Base-by-base conservation (phyloP, 352 stramenopile species). In the Globisporangium paddicum region DNA sequence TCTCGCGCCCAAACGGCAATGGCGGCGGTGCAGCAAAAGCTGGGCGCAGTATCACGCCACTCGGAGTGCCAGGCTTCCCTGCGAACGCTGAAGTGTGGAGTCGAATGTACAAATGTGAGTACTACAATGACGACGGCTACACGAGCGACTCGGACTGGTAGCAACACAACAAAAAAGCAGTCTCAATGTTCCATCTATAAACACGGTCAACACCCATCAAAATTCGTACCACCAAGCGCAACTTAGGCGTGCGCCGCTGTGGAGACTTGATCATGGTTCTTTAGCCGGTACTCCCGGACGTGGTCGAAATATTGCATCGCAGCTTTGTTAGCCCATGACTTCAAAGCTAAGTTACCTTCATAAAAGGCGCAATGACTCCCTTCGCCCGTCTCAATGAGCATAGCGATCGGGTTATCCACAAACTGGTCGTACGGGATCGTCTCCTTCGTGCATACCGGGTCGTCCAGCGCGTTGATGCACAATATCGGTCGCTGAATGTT, bases 321-420 rank as follows among this genome's bases (percentile, higher is more conserved):
- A 16, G 67, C 73, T 37, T 66, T 62, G 54, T 89, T 61, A 16
- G 78, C 81, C 79, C 82, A 93, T 0, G 81, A 87, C 51, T 87
- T 85, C 55, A 89, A 75, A 19, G 67, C 32, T 18, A 84, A 38
- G 44, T 72, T 66, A 16, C 79, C 79, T 56, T 93, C 76, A 63
- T 67, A 93, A 64, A 91, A 93, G 50, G 78, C 84, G 34, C 84
- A 93, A 49, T 93, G 83, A 44, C 79, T 86, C 23, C 83, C 83
- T 16, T 87, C 66, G 1, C 63, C 67, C 1, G 79, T 91, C 18
- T 73, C 54, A 11, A 86, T 37, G 35, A 90, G 67, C 66, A 93
- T 84, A 25, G 72, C 55, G 0, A 73, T 71, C 16, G 75, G 71
- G 46, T 86, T 87, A 5, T 48, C 55, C 10, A 61, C 49, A 30